Base-by-base conservation (phyloP, 1,284 basidiomycete species). In the Pisolithus thermaeus region DNA sequence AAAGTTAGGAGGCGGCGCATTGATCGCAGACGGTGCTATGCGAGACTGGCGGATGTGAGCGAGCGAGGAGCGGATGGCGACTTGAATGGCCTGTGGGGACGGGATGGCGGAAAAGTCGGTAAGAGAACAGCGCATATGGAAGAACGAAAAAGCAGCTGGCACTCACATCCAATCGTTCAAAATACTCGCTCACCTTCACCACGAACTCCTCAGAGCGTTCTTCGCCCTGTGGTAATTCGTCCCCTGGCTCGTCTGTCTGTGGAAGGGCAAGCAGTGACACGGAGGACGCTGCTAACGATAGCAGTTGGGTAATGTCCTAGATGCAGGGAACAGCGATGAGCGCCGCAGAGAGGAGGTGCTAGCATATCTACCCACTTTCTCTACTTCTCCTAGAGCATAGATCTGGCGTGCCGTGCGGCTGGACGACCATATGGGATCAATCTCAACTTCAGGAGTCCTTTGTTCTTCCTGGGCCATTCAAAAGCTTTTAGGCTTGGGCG, bases 161-260 rank as follows among this genome's bases (percentile, higher is more conserved):
- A 75, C 83, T 58, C 61, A 90, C 89, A 63, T 91, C 84, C 8
- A 91, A 73, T 25, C 83, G 80, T 58, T 90, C 81, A 63, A 90
- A 91, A 67, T 90, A 91, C 62, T 89, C 85, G 69, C 81, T 85
- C 46, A 87, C 86, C 72, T 90, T 86, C 41, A 86, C 73, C 42
- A 90, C 87, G 59, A 90, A 90, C 61, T 88, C 83, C 59, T 90
- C 88, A 11, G 86, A 87, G 39, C 88, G 75, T 65, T 90, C 88
- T 55, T 85, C 87, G 32, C 86, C 87, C 60, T 87, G 83, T 2
- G 88, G 87, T 7, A 88, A 73, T 46, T 72, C 73, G 49, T 84
- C 83, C 12, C 79, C 78, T 3, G 79, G 74, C 1, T 68, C 74
- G 61, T 90, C 87, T 1, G 85, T 87, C 66, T 90, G 86, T 3